phyloP scores from a whole-genome alignment of 2,329 filamentous ascomycete genomes.

The Penicillium sp. region DNA sequence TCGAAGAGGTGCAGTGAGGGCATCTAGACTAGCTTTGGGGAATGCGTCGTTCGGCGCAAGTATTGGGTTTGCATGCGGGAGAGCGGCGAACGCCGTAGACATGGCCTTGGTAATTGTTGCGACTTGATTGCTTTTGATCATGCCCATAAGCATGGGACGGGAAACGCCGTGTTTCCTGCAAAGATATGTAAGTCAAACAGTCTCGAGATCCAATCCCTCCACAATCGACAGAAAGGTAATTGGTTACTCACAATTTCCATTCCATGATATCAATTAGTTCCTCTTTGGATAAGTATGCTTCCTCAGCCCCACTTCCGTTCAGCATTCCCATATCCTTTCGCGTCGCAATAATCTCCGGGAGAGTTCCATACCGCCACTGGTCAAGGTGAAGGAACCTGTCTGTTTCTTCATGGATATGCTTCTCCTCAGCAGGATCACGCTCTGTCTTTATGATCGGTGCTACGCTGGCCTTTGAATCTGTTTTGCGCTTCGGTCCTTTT shows the following conservation, averaged over 20 bases:
- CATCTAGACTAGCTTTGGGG: slow-evolving; percentile 34
- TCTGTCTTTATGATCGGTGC: slow-evolving; percentile 3
- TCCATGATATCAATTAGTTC: slow-evolving; percentile 42
- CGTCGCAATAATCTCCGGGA: slow-evolving; percentile 29
- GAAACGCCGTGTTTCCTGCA: slow-evolving; percentile 30
- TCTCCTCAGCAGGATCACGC: slow-evolving; percentile 6
- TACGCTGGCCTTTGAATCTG: slow-evolving; percentile 7
- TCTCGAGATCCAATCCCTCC: too few species aligned
- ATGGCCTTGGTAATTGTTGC: slow-evolving; percentile 29
- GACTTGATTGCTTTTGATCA: slow-evolving; percentile 39
- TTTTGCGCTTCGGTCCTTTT: slow-evolving; percentile 15
- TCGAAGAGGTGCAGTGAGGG: slow-evolving; percentile 36
- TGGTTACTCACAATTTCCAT: slow-evolving; percentile 45
- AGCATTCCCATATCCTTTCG: slow-evolving; percentile 3
- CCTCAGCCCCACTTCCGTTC: slow-evolving; percentile 11
- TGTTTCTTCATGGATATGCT: slow-evolving; percentile 20
- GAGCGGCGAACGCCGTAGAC: slow-evolving; percentile 25
- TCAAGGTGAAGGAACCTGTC: slow-evolving; percentile 36
- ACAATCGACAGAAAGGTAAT: too few species aligned
- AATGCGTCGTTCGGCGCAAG: slow-evolving; percentile 22
- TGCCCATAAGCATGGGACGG: slow-evolving; percentile 42
- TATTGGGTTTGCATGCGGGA: slow-evolving; percentile 13
- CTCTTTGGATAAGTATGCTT: slow-evolving; percentile 32
- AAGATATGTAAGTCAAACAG: background rate
- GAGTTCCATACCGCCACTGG: slow-evolving; percentile 38